Evolutionary conservation across 495 filamentous ascomycete genomes (phyloP), one percentile per base, ranked within the genome.

Genomic region (Penicillium mononematosum): DNA sequence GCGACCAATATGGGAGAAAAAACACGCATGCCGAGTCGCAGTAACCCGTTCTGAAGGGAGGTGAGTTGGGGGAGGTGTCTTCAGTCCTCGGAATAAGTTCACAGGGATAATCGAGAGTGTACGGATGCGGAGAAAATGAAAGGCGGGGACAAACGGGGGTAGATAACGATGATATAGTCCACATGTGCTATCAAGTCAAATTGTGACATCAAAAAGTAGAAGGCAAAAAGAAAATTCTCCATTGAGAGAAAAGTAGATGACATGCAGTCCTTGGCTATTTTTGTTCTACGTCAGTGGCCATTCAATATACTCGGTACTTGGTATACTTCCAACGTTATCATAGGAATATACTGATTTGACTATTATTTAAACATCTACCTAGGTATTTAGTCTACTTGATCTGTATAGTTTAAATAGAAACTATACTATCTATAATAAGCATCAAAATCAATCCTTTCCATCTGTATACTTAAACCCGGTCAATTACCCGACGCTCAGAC

Each of bases 1-100:
- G 65, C 52, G 63, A 72, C 64, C 59, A 69, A 61, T 53, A 70
- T 56, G 58, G 71, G n/a, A 36, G 46, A 45, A 5, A 61, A 22
- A 29, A 64, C 25, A 47, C 55, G 64, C 64, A 66, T 66, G 45
- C 45, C 25, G 24, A 17, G 9, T 48, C 45, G 2, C 25, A 20
- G 22, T 29, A 17, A 29, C 12, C 24, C n/a, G 24, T 25, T 8
- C n/a, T n/a, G 31, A 27, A 45, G 12, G 5, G 14, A 27, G 14
- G 20, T 16, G 14, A 42, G 8, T n/a, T 25, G 24, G 24, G 22
- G 24, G 24, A 19, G 43, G 10, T 11, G 10, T 34, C 31, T 12
- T 12, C 9, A 32, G 10, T 34, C 22, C 22, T 22, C 31, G 4
- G 31, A 34, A 14, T 19, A 47, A 29, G 45, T 34, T 32, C 45